These are phyloP conservation scores for Cyclotella choctawhatcheeana DNA, from an alignment of 108 stramenopile species.

Conservation along the genomic window DNA sequence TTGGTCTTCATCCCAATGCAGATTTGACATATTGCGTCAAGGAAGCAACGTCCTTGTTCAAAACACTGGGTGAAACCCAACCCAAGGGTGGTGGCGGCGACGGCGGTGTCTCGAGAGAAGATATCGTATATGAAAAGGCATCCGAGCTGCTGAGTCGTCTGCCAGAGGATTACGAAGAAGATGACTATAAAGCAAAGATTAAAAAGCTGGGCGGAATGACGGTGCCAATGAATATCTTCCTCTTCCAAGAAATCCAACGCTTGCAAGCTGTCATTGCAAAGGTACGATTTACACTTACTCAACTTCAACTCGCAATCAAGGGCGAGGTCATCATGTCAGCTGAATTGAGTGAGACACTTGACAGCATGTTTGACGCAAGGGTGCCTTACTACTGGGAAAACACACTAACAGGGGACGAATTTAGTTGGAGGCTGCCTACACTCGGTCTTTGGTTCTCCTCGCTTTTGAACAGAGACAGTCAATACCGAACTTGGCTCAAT, in stretches of 20 bases:
- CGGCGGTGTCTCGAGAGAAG: conserved; percentile 75
- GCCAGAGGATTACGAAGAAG: conserved; percentile 86
- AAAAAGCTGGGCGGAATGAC: conserved; percentile 84
- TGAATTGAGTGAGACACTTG: conserved; percentile 80
- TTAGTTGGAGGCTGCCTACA: conserved; percentile 85
- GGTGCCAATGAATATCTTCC: conserved; percentile 88
- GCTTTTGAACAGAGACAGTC: conserved; percentile 76
- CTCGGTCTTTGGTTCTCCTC: conserved; percentile 91
- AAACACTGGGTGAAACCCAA: conserved; percentile 87
- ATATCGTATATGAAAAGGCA: conserved; percentile 77
- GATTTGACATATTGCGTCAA: conserved; percentile 91
- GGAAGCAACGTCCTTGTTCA: conserved; percentile 80
- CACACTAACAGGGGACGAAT: conserved; percentile 90
- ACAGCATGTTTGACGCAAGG: conserved; percentile 78
- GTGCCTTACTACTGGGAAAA: conserved; percentile 86
- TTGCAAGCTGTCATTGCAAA: conserved; percentile 80
- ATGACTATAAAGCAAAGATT: conserved; percentile 86
- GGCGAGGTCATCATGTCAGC: conserved; percentile 92
- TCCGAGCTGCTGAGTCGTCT: conserved; percentile 74
- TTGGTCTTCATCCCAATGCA: conserved; percentile 94
- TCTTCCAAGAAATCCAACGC: conserved; percentile 91
- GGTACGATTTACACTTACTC: conserved; percentile 78
- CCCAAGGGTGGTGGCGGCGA: conserved; percentile 82
- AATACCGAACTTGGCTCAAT: conserved; percentile 83
- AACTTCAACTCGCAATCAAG: conserved; percentile 88